Evolutionary conservation across 257 asterid species (phyloP).

Genomic region (Solanum pinnatisectum): DNA sequence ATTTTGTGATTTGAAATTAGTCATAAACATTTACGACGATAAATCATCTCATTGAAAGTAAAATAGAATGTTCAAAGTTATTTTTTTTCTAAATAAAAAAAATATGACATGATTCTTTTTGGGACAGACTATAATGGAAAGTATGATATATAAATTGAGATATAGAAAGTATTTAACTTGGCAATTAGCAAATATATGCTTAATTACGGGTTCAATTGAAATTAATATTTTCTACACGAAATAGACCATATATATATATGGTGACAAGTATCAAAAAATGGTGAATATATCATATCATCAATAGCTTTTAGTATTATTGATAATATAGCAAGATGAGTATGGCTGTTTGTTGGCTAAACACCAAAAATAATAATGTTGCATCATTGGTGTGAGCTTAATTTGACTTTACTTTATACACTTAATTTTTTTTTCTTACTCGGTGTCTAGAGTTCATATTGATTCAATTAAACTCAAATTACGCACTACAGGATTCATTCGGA

Average conservation of each 20-base stretch:
- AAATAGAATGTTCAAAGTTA: neutral
- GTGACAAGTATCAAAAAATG: neutral
- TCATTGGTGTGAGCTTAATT: conserved; percentile 6
- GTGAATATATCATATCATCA: neutral
- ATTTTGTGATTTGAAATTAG: neutral
- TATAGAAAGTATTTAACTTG: neutral
- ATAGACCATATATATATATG: neutral
- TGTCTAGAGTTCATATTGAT: too few species aligned
- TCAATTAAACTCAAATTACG: too few species aligned
- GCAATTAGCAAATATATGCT: neutral
- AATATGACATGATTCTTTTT: neutral
- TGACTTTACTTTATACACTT: neutral
- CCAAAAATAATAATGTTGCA: conserved; percentile 1
- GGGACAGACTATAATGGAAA: neutral
- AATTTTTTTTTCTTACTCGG: neutral
- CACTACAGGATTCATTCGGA: rapidly evolving
- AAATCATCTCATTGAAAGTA: neutral
- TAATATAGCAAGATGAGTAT: conserved; percentile 22
- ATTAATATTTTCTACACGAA: neutral
- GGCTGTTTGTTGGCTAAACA: neutral
- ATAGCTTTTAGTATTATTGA: neutral
- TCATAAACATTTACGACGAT: neutral
- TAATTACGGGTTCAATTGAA: neutral
- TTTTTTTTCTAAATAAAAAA: neutral
- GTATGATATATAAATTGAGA: neutral